Base-by-base conservation (phyloP, 441 rosid genomes). In the Arabidopsis hybrid region DNA sequence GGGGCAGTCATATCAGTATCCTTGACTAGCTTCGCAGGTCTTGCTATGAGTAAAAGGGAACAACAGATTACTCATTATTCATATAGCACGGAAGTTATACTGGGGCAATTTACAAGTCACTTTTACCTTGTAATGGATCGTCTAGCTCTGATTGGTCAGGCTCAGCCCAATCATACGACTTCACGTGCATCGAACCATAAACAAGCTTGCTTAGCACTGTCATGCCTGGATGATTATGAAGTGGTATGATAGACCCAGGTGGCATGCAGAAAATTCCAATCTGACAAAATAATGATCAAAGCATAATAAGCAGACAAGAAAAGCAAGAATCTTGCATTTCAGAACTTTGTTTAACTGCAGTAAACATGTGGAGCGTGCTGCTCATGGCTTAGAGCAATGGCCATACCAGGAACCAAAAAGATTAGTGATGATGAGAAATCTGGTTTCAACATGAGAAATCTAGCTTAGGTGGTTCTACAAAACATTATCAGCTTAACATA, bases 171-270 rank as follows among this genome's bases (percentile, higher is more conserved):
- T 96, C 99, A 69, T 88, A 96, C 14, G 99, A 89, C 73, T 83
- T 86, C 57, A 90, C 98, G 38, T 88, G 95, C 79, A 96, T 74
- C 47, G 98, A 81, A 59, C 99, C 98, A 36, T 89, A 96, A 42
- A 96, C 78, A 62, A 96, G 97, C 90, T 91, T 96, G 93, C 99
- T 96, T 81, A 91, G 80, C 49, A 96, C 99, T 26, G 97, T 96
- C 99, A 96, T 96, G 74, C 99, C 97, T 17, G 99, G 99, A 85
- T 96, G 99, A 85, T 96, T 96, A 82, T 96, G 99, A 71, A 96
- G 97, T 52, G 99, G 99, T 60, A 96, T 96, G 67, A 96, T 72
- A 39, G 99, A 90, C 35, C 87, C 84, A 60, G 98, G 94, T 3
- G 98, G 98, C 99, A 96, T 93, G 80, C 97, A 91, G 83, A 96